Base-by-base conservation (phyloP, 1,284 basidiomycete species). In the Gomphus bonarii region DNA sequence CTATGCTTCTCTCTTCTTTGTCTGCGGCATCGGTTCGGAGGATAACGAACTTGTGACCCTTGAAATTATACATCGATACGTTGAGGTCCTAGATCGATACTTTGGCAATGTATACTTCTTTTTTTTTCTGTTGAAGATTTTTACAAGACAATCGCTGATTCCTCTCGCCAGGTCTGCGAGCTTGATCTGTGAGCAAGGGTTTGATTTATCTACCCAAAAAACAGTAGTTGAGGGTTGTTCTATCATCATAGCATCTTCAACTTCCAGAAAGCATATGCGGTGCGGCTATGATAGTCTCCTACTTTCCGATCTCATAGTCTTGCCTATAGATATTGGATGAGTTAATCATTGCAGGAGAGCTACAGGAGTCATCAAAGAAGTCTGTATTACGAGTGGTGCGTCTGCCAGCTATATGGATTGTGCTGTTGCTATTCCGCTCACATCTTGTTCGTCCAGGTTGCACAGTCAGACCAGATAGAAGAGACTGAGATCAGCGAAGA, bases 301-400 rank as follows among this genome's bases (percentile, higher is more conserved):
- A 22, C 31, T 55, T 8, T 60, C 56, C 52, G 12, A 65, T 35
- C 38, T 38, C 54, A 50, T 5, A 3, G 20, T 25, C 28, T 54
- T 50, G 25, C 33, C 30, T 31, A 46, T 65, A 92, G 90, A 97
- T 97, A 64, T 75, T 99, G 57, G 97, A 99, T 70, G 97, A 99
- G 70, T 79, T 99, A 54, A 95, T 99, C 69, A 97, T 99, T 61
- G 88, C 94, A 4, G 97, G 97, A 47, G 97, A 99, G 71, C 77
- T 99, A 64, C 95, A 99, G 73, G 97, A 99, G 68, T 95, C 95
- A 1, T 95, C 91, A 31, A 99, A 99, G 80, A 99, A 99, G 73
- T 91, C 92, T 4, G 95, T 99, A 6, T 74, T 99, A 53, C 78
- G 91, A 60, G 88, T 90, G 56, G 89, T 91, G 61, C 64, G 85